Base-by-base conservation (phyloP, 2,329 filamentous ascomycete species). In the Curvularia lunata region DNA sequence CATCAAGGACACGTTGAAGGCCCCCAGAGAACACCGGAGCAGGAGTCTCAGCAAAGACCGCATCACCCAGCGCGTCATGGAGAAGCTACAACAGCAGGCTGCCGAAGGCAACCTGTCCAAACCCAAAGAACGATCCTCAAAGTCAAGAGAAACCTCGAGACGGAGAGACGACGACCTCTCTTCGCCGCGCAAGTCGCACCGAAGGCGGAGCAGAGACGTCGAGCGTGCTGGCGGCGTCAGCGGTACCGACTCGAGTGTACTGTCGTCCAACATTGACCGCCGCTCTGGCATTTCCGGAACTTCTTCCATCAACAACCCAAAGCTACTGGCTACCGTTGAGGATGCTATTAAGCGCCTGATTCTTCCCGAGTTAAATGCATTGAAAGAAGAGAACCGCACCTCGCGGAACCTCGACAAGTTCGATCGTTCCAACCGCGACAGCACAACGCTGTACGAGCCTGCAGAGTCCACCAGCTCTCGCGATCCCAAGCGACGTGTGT, bases 281-380 rank as follows among this genome's bases (percentile, higher is more conserved):
- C 81, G 81, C 61, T 85, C 84, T 8, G 84, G 85, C 63, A 65
- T 75, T 21, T 78, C 77, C 9, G 74, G 67, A 58, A 77, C 78
- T 1, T 91, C 91, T 3, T 94, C 91, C 0, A 91, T 96, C 74
- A 96, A 96, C 78, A 97, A 97, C 70, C 93, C 93, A 0, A 95
- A 92, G 72, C 80, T 97, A 1, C 84, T 97, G 2, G 91, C 95
- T 70, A 95, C 92, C 0, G 93, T 97, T 3, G 93, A 97, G 78
- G 92, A 97, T 78, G 92, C 92, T 13, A 96, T 97, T 70, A 88
- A 92, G 62, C 86, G 92, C 48, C 83, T 97, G 48, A 96, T 97
- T 52, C 80, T 99, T 2, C 95, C 95, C 0, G 94, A 99, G 76
- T 83, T 99, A 43, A 94, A 92, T 67, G 91, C 92, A 9, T 82